Evolutionary conservation across 148 eudicot species (phyloP).

Genomic region (Fagopyrum esculentum): DNA sequence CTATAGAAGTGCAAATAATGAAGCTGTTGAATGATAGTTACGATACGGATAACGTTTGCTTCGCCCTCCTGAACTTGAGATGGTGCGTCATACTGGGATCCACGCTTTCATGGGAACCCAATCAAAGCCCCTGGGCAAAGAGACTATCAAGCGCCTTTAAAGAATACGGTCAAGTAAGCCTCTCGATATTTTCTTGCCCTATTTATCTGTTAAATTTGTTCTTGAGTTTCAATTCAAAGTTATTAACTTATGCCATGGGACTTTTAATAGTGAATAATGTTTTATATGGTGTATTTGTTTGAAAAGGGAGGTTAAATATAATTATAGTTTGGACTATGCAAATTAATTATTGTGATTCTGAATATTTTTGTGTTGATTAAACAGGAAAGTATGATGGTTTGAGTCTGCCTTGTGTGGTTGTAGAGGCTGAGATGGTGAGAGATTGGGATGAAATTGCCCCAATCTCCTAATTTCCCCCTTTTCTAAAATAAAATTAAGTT

Average conservation of each 20-base stretch:
- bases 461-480: background rate
- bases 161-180: constrained; percentile 4
- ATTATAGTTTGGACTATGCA: background rate
- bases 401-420: background rate
- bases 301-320: background rate
- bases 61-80: constrained; percentile 58
- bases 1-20: constrained; percentile 42
- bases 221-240: background rate
- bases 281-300: background rate
- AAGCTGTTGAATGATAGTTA: constrained; percentile 26
- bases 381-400: background rate
- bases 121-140: constrained; percentile 61
- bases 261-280: no score
- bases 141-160: constrained; percentile 32
- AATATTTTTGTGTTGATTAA: background rate
- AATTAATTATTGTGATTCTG: background rate
- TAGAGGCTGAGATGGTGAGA: background rate
- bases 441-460: background rate
- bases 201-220: background rate
- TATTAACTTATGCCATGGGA: no score
- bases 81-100: constrained; percentile 57
- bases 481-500: background rate
- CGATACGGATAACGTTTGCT: constrained; percentile 24
- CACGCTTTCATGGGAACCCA: constrained; percentile 60
- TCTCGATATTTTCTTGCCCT: background rate